Percentiles rank a stretch among this genome's conserved stretches.
Evolutionary conservation across 208 protist genomes (phyloP).

Genomic region (Trypanosomatidae sp.): DNA sequence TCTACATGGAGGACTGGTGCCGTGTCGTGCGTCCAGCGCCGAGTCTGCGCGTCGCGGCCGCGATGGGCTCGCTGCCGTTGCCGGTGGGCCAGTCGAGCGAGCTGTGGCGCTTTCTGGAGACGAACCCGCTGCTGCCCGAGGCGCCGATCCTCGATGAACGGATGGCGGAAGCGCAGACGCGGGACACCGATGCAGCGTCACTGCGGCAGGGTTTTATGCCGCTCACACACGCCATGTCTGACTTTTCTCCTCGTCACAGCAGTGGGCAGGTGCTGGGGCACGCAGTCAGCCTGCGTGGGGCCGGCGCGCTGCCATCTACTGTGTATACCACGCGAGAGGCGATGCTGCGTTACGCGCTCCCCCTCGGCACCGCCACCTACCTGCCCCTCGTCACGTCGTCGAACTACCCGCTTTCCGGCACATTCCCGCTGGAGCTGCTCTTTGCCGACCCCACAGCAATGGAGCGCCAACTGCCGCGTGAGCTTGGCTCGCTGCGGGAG

Average conservation of each 20-base stretch:
- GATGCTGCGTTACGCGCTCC: conserved; percentile 73
- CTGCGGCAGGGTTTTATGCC: conserved; percentile 41
- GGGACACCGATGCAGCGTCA: too few species aligned
- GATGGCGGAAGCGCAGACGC: neutral
- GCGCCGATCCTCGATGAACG: conserved; percentile 6
- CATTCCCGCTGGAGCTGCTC: conserved; percentile 62
- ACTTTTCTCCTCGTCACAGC: conserved; percentile 22
- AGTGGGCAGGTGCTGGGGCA: conserved; percentile 71
- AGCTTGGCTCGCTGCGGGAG: conserved; percentile 1
- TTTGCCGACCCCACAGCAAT: conserved; percentile 25
- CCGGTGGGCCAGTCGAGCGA: conserved; percentile 29
- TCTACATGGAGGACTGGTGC: conserved; percentile 70
- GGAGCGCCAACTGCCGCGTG: neutral
- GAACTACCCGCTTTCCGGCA: conserved; percentile 66
- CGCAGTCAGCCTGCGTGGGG: conserved; percentile 66
- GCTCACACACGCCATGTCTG: conserved; percentile 58
- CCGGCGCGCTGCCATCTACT: conserved; percentile 37
- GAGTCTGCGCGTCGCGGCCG: conserved; percentile 56
- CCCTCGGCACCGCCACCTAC: conserved; percentile 61
- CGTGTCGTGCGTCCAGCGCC: conserved; percentile 54
- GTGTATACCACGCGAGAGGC: conserved; percentile 68
- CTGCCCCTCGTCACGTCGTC: conserved; percentile 56
- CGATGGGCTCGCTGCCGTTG: conserved; percentile 61
- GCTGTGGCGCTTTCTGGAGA: conserved; percentile 63
- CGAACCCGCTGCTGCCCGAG: conserved; percentile 47